Conservation (phyloP, 805 yeast genomes). For the Blastobotrys parvus region DNA sequence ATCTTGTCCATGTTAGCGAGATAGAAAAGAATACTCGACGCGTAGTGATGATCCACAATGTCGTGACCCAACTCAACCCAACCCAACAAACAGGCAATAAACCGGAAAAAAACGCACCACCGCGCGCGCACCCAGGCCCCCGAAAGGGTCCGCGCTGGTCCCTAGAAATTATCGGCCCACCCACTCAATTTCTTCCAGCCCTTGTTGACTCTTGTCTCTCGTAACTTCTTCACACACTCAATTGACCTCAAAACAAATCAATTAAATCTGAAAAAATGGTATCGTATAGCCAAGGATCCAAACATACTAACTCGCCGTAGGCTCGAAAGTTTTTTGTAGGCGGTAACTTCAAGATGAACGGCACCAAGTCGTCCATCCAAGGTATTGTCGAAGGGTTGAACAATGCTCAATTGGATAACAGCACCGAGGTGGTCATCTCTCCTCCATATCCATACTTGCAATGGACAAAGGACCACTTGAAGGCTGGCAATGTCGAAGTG, state of each 20-base stretch:
- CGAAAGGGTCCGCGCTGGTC: too few relatives aligned
- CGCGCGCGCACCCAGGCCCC: too few relatives aligned
- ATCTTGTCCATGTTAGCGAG: background rate
- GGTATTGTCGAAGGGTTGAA: slow-evolving; percentile 78
- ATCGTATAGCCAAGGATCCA: too few relatives aligned
- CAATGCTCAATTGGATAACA: slow-evolving; percentile 60
- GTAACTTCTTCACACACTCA: too few relatives aligned
- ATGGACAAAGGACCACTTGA: slow-evolving; percentile 63
- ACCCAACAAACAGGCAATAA: too few relatives aligned
- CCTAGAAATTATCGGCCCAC: too few relatives aligned
- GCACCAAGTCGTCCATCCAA: slow-evolving; percentile 77
- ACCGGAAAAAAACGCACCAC: too few relatives aligned
- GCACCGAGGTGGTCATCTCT: slow-evolving; percentile 88
- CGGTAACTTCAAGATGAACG: slow-evolving; percentile 99
- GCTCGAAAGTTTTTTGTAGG: slow-evolving; percentile 95
- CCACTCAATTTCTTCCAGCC: too few relatives aligned
- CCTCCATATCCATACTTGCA: slow-evolving; percentile 93
- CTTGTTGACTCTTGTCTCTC: too few relatives aligned
- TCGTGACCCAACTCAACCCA: too few relatives aligned
- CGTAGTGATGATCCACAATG: too few relatives aligned
- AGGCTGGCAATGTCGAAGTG: slow-evolving; percentile 59
- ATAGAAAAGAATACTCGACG: too few relatives aligned
- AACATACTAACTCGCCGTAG: slow-evolving; percentile 26
- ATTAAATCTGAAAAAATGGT: slow-evolving; percentile 3
- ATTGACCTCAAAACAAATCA: background rate